phyloP scores from a whole-genome alignment of 164 flowering plant genomes.

The Sedum album region DNA sequence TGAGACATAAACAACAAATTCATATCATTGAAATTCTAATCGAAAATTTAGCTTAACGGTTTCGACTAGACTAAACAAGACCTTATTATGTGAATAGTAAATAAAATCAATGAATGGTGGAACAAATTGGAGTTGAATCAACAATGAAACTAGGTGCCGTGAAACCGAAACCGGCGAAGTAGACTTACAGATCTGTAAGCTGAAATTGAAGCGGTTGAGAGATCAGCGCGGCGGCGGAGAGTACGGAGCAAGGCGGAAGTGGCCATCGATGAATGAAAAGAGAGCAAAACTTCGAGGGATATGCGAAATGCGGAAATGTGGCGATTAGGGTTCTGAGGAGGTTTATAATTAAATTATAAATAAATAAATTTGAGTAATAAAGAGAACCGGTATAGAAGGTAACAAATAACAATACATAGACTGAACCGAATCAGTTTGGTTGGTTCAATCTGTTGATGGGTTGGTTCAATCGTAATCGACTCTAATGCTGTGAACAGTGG shows the following conservation, averaged over 20 bases:
- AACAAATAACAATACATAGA: no score
- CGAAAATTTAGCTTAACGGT: no score
- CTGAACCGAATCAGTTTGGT: background rate
- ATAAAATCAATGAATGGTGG: background rate
- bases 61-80: no score
- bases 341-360: background rate
- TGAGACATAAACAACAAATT: background rate
- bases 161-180: no score
- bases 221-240: constrained; percentile 35
- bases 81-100: no score
- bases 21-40: no score
- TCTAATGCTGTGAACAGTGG: no score
- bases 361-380: no score
- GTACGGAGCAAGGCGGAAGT: background rate
- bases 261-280: background rate
- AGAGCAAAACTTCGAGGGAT: background rate
- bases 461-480: no score
- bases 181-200: constrained; percentile 19
- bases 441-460: no score
- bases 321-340: background rate
- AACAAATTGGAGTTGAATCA: background rate
- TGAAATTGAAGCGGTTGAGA: constrained; percentile 32
- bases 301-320: background rate
- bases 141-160: no score
- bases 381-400: no score